Base-by-base conservation (phyloP, 2,329 filamentous ascomycete species). In the Ceratocystis ficicola region DNA sequence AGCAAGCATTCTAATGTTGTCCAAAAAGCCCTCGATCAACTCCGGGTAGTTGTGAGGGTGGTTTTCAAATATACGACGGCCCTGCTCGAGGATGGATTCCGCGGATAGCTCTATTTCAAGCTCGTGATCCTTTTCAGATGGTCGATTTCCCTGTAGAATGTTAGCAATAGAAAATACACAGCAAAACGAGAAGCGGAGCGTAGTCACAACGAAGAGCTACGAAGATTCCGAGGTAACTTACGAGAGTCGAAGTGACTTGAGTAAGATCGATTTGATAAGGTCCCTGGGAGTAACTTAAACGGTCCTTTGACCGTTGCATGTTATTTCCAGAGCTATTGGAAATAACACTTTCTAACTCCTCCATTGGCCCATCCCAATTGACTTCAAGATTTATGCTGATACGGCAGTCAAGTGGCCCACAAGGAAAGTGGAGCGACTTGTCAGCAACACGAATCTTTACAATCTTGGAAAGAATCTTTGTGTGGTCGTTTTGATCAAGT, bases 301-400 rank as follows among this genome's bases (percentile, higher is more conserved):
- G 84, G 75, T 99, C 92, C 75, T 99, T 99, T 70, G 84, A 86
- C 5, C 92, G 85, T 70, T 75, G 74, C 52, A 65, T 65, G 10
- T 62, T 50, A 17, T 60, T 60, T 69, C 70, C 75, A 64, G 69
- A 71, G 52, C 71, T 74, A 12, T 64, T 55, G 32, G 44, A 46
- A 61, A 72, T 72, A 63, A 76, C 66, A 28, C 74, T 72, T 70
- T 83, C 79, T 15, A 85, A 74, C 67, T 84, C 82, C 48, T 82
- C 78, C 2, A 85, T 79, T 0, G 88, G 72, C 1, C 91, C 90
- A 2, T 90, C 82, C 78, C 86, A 95, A 65, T 87, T 83, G 83
- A 95, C 91, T 83, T 99, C 95, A 1, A 99, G 82, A 73, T 96
- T 97, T 72, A 99, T 86, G 71, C 90, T 95, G 70, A 99, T 86